Evolutionary conservation across 768 basidiomycete species (phyloP), one percentile per base, ranked within the genome.

Genomic region (Podaxis mareebaensis): DNA sequence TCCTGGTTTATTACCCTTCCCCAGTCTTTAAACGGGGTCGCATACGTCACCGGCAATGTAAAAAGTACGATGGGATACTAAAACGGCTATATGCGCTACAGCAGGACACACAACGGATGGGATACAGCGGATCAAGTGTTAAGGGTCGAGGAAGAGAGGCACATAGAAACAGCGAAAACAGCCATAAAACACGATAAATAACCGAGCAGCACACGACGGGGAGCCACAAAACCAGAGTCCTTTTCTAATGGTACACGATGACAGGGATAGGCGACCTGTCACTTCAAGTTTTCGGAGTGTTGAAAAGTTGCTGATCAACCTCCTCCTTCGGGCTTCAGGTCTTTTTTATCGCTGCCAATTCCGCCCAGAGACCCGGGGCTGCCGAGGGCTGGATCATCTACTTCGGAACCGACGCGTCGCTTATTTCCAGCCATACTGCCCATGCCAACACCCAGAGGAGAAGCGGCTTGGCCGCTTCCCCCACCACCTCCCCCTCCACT

Each of bases 171-270:
- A 57, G 28, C 58, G 22, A 60, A 49, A 2, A 24, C 36, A 53
- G 30, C 22, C 36, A 60, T 60, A 60, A 60, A 38, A 60, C 49
- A 51, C 38, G 38, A 60, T 60, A 60, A 60, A 60, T 60, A 60
- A 20, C 40, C 42, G 15, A 39, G 10, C 15, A 49, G 36, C 6
- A 33, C 13, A 28, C 26, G 22, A 52, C 17, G 22, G 12, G 54
- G 20, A 4, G n/a, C 20, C 20, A 22, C 10, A 12, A 15, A 38
- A 49, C 22, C 49, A 51, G 20, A 36, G 51, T 60, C 59, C 59
- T 36, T 52, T 60, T 52, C 48, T 33, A 51, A 22, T 51, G 48
- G 22, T 39, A 52, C 59, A 52, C 33, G 59, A 38, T 51, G 59
- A 39, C 48, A 40, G 36, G 20, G 24, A 12, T 40, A 22, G 3